These are phyloP conservation scores for Lentinus brumalis DNA, from an alignment of 768 basidiomycete species.

Conservation along the genomic window DNA sequence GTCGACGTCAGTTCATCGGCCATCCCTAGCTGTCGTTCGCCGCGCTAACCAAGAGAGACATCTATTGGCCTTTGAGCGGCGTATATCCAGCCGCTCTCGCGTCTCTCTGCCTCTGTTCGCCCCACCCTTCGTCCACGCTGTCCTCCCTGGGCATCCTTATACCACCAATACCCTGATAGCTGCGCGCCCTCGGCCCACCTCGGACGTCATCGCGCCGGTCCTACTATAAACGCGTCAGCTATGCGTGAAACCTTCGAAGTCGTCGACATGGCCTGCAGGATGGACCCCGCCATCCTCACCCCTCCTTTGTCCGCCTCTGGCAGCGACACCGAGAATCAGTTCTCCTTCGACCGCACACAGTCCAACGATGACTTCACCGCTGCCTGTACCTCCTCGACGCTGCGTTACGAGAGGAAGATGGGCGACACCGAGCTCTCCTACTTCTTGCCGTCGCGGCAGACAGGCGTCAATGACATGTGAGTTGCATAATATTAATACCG, in stretches of 20 bases:
- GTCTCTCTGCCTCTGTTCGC: neutral
- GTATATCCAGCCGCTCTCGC: neutral
- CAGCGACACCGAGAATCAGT: constrained; percentile 3
- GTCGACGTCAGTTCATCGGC: neutral
- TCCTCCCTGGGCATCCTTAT: neutral
- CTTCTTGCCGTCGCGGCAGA: constrained; percentile 75
- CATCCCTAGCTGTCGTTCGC: neutral
- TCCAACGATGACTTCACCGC: neutral
- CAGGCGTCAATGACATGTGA: constrained; percentile 87
- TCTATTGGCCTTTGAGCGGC: constrained; percentile 6
- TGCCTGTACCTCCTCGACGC: neutral
- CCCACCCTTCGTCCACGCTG: constrained; percentile 9
- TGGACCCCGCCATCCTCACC: constrained; percentile 16
- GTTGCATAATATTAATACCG: constrained; percentile 21
- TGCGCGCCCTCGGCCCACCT: neutral
- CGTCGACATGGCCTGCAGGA: constrained; percentile 2
- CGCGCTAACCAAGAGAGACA: constrained; percentile 8
- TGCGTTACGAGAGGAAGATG: constrained; percentile 52
- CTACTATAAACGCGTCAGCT: neutral
- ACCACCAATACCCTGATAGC: constrained; percentile 1
- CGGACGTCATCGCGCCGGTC: neutral
- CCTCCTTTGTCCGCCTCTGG: constrained; percentile 22
- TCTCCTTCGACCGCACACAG: neutral
- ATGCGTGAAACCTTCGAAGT: neutral
- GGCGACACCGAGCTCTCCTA: constrained; percentile 81